Base-by-base conservation (phyloP, 306 rosid genomes). In the Mimosa pudica region DNA sequence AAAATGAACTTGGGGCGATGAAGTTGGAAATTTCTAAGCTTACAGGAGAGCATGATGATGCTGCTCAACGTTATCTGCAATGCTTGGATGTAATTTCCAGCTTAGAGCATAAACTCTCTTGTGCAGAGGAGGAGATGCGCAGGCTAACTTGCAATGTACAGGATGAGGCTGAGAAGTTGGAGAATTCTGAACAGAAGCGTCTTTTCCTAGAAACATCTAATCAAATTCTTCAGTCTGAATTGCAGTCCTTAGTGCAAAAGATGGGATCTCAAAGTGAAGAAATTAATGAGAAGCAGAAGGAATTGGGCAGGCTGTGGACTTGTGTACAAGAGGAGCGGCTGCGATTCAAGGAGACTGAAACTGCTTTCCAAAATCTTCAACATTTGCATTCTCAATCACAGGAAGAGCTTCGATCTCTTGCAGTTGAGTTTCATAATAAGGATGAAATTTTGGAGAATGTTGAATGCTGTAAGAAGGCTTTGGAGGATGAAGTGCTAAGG, bases 321-420 rank as follows among this genome's bases (percentile, higher is more conserved):
- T 85, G 87, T 81, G 74, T 93, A 49, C 98, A 92, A 76, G 98
- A 91, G 85, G 98, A 96, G 89, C 87, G 92, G 65, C 77, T 84
- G 79, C 85, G 93, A 45, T 96, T 89, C 70, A 42, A 88, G 70
- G 99, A 96, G 85, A 95, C 98, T 6, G 98, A 96, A 87, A 93
- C 94, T 62, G 99, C 99, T 67, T 93, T 96, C 92, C 97, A 90
- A 80, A 91, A 92, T 68, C 89, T 96, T 82, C 99, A 93, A 88
- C 86, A 91, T 84, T 80, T 90, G 88, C 98, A 93, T 81, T 89
- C 93, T 75, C 89, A 93, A 78, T 91, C 97, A 70, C 96, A 91
- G 84, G 98, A 91, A 81, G 97, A 96, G 70, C 91, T 96, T 70
- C 90, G 92, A 85, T 85, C 92, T 74, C 82, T 93, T 71, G 89